phyloP scores from a whole-genome alignment of 2,329 filamentous ascomycete genomes.

The Myriosclerotinia duriaeana region DNA sequence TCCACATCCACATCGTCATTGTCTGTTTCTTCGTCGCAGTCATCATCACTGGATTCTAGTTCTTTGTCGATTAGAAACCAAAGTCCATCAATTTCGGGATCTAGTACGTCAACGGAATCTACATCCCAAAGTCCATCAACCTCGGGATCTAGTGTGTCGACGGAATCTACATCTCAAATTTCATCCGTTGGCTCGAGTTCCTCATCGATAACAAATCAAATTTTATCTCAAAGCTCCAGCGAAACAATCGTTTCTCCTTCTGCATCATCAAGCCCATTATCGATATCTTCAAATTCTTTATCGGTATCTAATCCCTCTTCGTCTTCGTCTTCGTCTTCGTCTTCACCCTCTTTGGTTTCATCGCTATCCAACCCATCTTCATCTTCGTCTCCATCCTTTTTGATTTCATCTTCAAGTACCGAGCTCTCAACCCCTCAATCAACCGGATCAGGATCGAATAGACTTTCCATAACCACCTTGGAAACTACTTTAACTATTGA shows the following conservation, averaged over 20 bases:
- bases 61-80: background rate
- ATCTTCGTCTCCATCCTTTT: no score
- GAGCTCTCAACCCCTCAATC: background rate
- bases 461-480: background rate
- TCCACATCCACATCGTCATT: background rate
- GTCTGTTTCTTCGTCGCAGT: background rate
- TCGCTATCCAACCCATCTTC: background rate
- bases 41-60: background rate
- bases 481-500: background rate
- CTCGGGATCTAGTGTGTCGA: background rate
- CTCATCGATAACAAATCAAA: no score
- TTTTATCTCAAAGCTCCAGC: no score
- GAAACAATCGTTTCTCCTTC: no score
- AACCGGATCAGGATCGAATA: background rate
- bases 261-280: no score
- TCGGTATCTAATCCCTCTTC: no score
- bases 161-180: background rate
- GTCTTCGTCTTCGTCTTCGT: background rate
- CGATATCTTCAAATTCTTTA: no score
- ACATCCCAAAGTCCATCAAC: background rate
- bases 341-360: no score
- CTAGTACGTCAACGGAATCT: background rate
- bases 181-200: no score
- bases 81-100: background rate
- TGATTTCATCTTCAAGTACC: background rate